phyloP scores from a whole-genome alignment of 2,329 filamentous ascomycete genomes.

The Beauveria pseudobassiana region DNA sequence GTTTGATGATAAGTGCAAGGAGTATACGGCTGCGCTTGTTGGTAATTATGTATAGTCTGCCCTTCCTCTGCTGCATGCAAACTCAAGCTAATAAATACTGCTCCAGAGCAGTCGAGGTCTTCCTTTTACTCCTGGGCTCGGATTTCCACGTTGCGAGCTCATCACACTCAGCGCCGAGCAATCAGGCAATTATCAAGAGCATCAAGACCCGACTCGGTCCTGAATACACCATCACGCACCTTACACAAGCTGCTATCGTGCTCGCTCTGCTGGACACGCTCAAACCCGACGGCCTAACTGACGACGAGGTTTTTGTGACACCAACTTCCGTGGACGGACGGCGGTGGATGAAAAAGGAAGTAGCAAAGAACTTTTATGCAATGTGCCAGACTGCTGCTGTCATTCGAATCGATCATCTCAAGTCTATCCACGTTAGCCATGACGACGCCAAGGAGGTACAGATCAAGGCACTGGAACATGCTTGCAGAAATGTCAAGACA shows the following conservation, averaged over 20 bases:
- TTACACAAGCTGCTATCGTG: neutral
- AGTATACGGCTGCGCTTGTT: neutral
- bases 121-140: neutral
- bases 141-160: neutral
- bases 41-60: neutral
- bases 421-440: neutral
- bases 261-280: neutral
- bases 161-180: neutral
- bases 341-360: neutral
- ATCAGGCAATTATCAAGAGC: neutral
- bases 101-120: neutral
- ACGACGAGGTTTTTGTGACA: neutral
- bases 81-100: neutral
- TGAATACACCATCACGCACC: neutral
- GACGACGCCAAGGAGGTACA: neutral
- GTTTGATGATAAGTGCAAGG: neutral
- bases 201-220: neutral
- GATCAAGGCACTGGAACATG: neutral
- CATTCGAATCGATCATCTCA: neutral
- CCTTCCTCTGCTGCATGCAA: neutral
- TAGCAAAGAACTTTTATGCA: neutral
- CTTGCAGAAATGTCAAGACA: constrained; percentile 6
- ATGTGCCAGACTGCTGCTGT: neutral
- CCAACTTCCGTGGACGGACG: neutral
- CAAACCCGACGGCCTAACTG: neutral